Evolutionary conservation across 116 monocot genomes (phyloP).

Genomic region (Papilionanthe hybrid): DNA sequence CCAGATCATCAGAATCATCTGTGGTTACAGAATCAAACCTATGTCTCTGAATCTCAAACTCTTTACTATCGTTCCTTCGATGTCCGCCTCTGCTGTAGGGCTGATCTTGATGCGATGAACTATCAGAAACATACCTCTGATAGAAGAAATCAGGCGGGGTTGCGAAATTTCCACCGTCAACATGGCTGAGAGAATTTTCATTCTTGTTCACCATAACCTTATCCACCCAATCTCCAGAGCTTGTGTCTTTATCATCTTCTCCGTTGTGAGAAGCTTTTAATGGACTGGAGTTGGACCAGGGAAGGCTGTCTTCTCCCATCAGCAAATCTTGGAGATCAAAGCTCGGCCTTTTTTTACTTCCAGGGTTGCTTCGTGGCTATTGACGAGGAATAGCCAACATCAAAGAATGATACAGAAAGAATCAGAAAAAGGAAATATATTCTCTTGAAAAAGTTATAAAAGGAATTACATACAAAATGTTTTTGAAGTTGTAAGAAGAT

Average conservation of each 20-base stretch:
- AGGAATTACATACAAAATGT: neutral
- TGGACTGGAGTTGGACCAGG: slow-evolving; percentile 44
- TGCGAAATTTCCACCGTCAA: slow-evolving; percentile 34
- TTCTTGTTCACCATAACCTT: slow-evolving; percentile 78
- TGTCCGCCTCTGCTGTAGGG: slow-evolving; percentile 26
- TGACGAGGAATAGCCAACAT: too few species aligned
- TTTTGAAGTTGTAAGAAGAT: neutral
- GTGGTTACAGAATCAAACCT: slow-evolving; percentile 50
- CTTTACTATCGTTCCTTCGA: slow-evolving; percentile 37
- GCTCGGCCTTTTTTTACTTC: slow-evolving; percentile 56
- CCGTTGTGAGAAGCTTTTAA: slow-evolving; percentile 28
- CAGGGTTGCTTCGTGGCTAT: slow-evolving; percentile 32
- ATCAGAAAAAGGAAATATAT: neutral
- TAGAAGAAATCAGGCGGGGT: slow-evolving; percentile 58
- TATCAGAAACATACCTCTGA: slow-evolving; percentile 49
- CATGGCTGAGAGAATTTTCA: slow-evolving; percentile 32
- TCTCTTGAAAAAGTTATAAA: neutral
- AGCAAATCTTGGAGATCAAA: slow-evolving; percentile 61
- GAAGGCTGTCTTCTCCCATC: slow-evolving; percentile 32
- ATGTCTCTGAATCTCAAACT: slow-evolving; percentile 39
- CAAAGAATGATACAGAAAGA: neutral
- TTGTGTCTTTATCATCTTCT: slow-evolving; percentile 49
- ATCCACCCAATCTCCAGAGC: slow-evolving; percentile 79
- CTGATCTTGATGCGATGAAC: slow-evolving; percentile 24
- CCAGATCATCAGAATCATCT: slow-evolving; percentile 81